Conservation (phyloP, 176 grass and related monocot genomes). For the Tillandsia fasciculata region DNA sequence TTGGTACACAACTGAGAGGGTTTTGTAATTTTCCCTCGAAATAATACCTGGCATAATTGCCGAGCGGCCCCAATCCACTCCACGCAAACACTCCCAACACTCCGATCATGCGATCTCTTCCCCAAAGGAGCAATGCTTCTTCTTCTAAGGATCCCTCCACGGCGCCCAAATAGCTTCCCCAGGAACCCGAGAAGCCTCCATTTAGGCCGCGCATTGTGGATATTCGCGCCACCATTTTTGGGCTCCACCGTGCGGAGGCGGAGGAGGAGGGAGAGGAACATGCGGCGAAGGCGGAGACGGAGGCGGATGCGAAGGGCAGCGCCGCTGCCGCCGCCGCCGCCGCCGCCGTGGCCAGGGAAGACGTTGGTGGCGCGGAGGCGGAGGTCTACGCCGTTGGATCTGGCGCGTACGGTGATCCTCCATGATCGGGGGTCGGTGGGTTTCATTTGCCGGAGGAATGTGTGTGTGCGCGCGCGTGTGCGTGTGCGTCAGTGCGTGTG, state of each 20-base stretch:
- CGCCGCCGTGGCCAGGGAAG: constrained; percentile 50
- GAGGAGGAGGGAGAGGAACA: not conserved
- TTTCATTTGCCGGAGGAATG: not conserved
- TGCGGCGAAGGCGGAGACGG: constrained; percentile 29
- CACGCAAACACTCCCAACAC: not conserved
- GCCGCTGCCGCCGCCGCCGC: constrained; percentile 15
- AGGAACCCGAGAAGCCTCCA: not conserved
- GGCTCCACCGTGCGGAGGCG: not conserved
- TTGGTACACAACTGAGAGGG: too few relatives aligned
- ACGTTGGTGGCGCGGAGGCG: constrained; percentile 40
- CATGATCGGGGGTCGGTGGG: constrained; percentile 22
- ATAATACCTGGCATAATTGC: too few relatives aligned
- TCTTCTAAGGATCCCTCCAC: not conserved
- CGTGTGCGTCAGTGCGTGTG: too few relatives aligned
- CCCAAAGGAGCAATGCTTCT: not conserved
- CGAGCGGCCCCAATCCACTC: not conserved
- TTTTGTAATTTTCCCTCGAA: too few relatives aligned
- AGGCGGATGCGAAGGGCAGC: constrained; percentile 56
- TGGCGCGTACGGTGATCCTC: constrained; percentile 45
- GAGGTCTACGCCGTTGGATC: constrained; percentile 45
- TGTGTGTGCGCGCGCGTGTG: too few relatives aligned
- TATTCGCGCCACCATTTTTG: not conserved
- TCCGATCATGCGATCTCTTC: not conserved
- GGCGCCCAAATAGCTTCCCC: not conserved
- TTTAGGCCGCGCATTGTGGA: not conserved